Conservation (phyloP, 768 basidiomycete species). For the Trametopsis cervina region DNA sequence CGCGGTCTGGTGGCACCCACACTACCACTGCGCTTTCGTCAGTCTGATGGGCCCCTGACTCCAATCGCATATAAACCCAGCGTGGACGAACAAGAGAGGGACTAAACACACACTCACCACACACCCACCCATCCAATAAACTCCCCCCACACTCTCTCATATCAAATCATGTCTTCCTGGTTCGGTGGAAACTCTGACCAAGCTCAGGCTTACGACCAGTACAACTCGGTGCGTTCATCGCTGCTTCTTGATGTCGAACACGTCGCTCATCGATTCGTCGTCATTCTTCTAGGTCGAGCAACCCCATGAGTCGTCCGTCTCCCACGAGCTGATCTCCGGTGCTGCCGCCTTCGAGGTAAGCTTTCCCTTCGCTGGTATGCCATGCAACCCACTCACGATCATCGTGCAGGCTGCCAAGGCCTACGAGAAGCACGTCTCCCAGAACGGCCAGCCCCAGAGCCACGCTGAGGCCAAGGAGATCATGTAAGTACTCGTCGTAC, state of each 20-base stretch:
- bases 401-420: conserved; percentile 44
- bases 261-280: neutral
- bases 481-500: conserved; percentile 24
- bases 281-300: neutral
- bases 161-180: conserved; percentile 32
- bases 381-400: neutral
- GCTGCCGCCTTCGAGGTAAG: conserved; percentile 53
- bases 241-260: conserved; percentile 33
- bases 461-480: conserved; percentile 57
- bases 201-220: conserved; percentile 35
- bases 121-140: conserved; percentile 10
- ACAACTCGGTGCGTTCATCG: conserved; percentile 20
- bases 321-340: conserved; percentile 61
- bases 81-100: too few species aligned
- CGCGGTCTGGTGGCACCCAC: too few species aligned
- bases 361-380: neutral
- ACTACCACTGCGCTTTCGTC: too few species aligned
- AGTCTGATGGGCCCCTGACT: too few species aligned
- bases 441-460: conserved; percentile 39
- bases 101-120: too few species aligned
- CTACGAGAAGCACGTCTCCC: conserved; percentile 46
- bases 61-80: too few species aligned
- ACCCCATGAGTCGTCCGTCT: conserved; percentile 49
- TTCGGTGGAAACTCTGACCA: conserved; percentile 35
- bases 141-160: conserved; percentile 14